Base-by-base conservation (phyloP, 352 stramenopile genomes). In the Globisporangium recalcitrans region DNA sequence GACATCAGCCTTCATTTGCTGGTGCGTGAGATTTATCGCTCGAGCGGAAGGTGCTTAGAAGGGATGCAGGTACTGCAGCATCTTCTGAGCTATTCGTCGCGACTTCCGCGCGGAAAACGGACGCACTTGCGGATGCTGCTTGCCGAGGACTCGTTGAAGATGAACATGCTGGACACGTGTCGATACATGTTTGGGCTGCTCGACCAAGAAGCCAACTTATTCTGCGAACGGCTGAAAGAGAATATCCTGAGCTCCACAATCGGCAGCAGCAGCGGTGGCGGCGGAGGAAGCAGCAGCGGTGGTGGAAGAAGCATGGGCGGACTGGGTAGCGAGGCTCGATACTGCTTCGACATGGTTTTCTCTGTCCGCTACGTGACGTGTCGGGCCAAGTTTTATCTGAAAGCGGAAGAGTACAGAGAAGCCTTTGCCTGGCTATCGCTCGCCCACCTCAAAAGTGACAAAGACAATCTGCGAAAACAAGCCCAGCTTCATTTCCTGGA, bases 1-100 rank as follows among this genome's bases (percentile, higher is more conserved):
- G 82, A 93, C 31, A 85, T 95, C 51, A 84, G 72, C n/a, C 59
- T 95, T n/a, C 86, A 95, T 53, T 63, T 95, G 32, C 69, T 91
- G 27, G 64, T 95, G 9, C 82, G 84, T 3, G 84, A 95, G 16
- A 63, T 93, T 5, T 95, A 93, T 58, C 80, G 77, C 19, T 82
- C 82, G 5, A 93, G 82, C 56, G 86, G 86, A 1, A 79, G 86
- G n/a, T 89, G 77, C 10, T 66, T 93, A 27, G 85, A 95, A 69
- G 84, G 76, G 0, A 86, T 93, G 71, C 78, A 78, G 14, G 82
- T 95, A 0, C 61, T 95, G 2, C 81, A 95, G 29, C 81, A 93
- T 53, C 55, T 93, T 26, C 65, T 95, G 31, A 83, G 80, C 55
- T 93, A 94, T 59, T 89, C 77, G 32, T 53, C 72, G 8, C 74